Evolutionary conservation across 2,329 filamentous ascomycete genomes (phyloP), one percentile per base, ranked within the genome.

Genomic region (Colletotrichum sp.): DNA sequence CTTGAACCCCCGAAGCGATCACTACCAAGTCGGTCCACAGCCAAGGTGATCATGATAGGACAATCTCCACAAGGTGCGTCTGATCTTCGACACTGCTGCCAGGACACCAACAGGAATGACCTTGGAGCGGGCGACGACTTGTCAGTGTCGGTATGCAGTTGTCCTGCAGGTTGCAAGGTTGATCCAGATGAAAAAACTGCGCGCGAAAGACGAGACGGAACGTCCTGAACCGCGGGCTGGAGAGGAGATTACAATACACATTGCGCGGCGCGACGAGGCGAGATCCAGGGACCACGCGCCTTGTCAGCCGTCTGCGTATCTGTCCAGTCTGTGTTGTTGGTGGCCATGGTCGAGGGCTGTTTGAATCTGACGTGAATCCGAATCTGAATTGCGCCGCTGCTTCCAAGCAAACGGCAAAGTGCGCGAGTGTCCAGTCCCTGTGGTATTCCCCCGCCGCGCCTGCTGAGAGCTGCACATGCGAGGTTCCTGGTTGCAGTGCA

Each of bases 31-130:
- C 32, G 44, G 73, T 59, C 34, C 6, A n/a, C 6, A 24, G n/a
- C 69, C 49, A 73, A 59, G 57, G 60, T 64, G 64, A 76, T 76
- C 32, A n/a, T 67, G 70, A 76, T 76, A 73, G 57, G 64, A 55
- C 44, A 67, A 52, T 73, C 73, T 36, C 63, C 70, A 73, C 70
- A 64, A 63, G 32, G 57, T 72, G 55, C 73, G 55, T 76, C 69
- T 72, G 73, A 76, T 72, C 69, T 76, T 68, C 73, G 60, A 44
- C 55, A 21, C 62, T 30, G 67, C 39, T 72, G 36, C 24, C 13
- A 72, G 70, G 26, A 44, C 32, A 59, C 44, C 13, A 26, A 49
- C 44, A 52, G 68, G 32, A 36, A 36, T 60, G 26, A 63, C 26
- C 68, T n/a, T 55, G 59, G 39, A 71, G 39, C 55, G 55, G 68